phyloP scores from a whole-genome alignment of 768 basidiomycete genomes.

The Tricholoma saponaceum region DNA sequence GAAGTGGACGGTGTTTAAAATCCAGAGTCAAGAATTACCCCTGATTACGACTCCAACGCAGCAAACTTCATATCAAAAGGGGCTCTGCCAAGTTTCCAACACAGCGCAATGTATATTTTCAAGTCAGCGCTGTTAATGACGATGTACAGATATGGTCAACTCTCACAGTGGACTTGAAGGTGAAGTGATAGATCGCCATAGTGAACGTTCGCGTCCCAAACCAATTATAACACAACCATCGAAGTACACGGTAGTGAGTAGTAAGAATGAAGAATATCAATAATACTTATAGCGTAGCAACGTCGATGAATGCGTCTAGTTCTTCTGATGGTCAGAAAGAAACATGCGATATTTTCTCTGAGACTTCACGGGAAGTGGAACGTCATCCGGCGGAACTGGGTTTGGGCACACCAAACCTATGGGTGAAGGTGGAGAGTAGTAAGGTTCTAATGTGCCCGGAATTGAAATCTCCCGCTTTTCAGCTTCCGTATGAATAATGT shows the following conservation, averaged over 20 bases:
- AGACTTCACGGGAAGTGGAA: conserved; percentile 20
- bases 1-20: too few species aligned
- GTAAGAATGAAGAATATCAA: not conserved
- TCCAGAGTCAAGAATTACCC: too few species aligned
- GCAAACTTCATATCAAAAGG: too few species aligned
- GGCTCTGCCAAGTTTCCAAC: too few species aligned
- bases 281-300: not conserved
- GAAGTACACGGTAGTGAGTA: not conserved
- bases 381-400: conserved; percentile 7
- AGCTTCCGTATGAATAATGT: not conserved
- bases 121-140: too few species aligned
- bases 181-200: too few species aligned
- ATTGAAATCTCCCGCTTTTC: not conserved
- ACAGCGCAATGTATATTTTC: too few species aligned
- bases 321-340: not conserved
- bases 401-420: not conserved
- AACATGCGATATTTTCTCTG: conserved; percentile 18
- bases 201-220: too few species aligned
- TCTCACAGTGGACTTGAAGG: too few species aligned
- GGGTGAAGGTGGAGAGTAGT: not conserved
- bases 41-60: too few species aligned
- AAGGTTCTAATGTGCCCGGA: not conserved
- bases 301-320: not conserved
- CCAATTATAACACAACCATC: too few species aligned
- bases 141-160: too few species aligned